Percentiles rank a stretch among this genome's conserved stretches.
phyloP scores from a whole-genome alignment of 306 rosid genomes.

The Hippophae rhamnoides region DNA sequence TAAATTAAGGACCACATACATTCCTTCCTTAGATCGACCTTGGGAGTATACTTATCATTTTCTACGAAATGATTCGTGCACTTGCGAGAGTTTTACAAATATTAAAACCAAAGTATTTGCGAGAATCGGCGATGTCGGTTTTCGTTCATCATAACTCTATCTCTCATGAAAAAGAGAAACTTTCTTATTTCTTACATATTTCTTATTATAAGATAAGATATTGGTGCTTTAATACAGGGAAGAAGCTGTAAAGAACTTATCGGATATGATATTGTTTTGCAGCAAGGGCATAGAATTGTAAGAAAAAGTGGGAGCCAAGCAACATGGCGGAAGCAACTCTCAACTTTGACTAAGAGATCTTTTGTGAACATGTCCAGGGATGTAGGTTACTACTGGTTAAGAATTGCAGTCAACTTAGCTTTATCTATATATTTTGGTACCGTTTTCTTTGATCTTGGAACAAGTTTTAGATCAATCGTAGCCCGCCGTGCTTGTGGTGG shows the following conservation, averaged over 20 bases:
- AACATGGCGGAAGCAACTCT: slow-evolving; percentile 81
- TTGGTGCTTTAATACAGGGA: too few species aligned
- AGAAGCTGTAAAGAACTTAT: not conserved
- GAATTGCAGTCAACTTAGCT: slow-evolving; percentile 45
- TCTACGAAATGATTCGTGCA: too few species aligned
- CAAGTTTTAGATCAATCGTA: slow-evolving; percentile 46
- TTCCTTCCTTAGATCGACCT: too few species aligned
- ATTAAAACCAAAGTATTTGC: too few species aligned
- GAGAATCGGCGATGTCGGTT: too few species aligned
- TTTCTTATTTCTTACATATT: too few species aligned
- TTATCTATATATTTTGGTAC: slow-evolving; percentile 69
- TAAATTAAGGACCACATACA: too few species aligned
- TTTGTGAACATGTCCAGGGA: slow-evolving; percentile 84
- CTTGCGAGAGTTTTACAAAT: too few species aligned
- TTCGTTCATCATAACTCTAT: too few species aligned
- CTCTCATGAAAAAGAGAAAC: too few species aligned
- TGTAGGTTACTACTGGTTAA: slow-evolving; percentile 84
- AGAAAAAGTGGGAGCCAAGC: slow-evolving; percentile 39
- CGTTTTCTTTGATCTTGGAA: slow-evolving; percentile 54
- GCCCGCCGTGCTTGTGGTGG: slow-evolving; percentile 90
- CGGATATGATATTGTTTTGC: slow-evolving; percentile 7
- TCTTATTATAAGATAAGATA: too few species aligned
- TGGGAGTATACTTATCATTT: too few species aligned
- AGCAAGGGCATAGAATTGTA: slow-evolving; percentile 42
- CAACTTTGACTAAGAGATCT: slow-evolving; percentile 61